These are phyloP conservation scores for Begonia fuchsioides DNA, from an alignment of 306 rosid species.

Conservation along the genomic window DNA sequence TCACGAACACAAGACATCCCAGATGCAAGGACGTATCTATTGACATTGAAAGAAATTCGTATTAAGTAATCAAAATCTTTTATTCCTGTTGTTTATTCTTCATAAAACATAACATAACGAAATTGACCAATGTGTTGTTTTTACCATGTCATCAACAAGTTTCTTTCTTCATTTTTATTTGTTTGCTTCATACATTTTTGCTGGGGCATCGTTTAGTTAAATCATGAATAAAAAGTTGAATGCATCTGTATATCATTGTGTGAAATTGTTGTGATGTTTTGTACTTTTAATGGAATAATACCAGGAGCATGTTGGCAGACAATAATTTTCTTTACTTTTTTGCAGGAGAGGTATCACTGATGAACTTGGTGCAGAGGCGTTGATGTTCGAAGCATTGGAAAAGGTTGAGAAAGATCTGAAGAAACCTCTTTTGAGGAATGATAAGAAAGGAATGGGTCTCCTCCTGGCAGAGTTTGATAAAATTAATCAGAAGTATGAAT, in stretches of 20 bases:
- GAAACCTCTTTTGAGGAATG: constrained; percentile 77
- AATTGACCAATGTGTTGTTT: too few relatives aligned
- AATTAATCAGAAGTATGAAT: constrained; percentile 58
- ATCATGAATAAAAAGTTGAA: too few relatives aligned
- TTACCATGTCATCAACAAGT: too few relatives aligned
- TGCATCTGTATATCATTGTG: too few relatives aligned
- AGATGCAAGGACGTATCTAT: constrained; percentile 78
- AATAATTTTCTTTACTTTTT: constrained; percentile 5
- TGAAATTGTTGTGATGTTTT: too few relatives aligned
- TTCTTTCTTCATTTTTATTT: too few relatives aligned
- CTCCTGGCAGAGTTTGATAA: constrained; percentile 77
- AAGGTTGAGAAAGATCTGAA: constrained; percentile 75
- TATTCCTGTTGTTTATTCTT: constrained; percentile 3
- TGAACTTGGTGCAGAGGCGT: constrained; percentile 69
- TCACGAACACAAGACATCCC: constrained; percentile 51
- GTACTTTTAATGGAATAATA: too few relatives aligned
- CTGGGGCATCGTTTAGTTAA: too few relatives aligned
- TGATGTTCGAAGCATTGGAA: constrained; percentile 84
- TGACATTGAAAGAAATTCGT: constrained; percentile 74
- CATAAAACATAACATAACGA: too few relatives aligned
- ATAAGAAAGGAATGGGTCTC: constrained; percentile 77
- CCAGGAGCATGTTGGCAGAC: too few relatives aligned
- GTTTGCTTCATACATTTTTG: too few relatives aligned
- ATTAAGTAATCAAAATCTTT: constrained; percentile 37
- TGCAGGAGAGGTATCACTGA: constrained; percentile 71